A percentile compares a stretch with the other conserved stretches of the same genome.
Evolutionary conservation across 1,284 basidiomycete genomes (phyloP).

Genomic region (Microbotryum scabiosae): DNA sequence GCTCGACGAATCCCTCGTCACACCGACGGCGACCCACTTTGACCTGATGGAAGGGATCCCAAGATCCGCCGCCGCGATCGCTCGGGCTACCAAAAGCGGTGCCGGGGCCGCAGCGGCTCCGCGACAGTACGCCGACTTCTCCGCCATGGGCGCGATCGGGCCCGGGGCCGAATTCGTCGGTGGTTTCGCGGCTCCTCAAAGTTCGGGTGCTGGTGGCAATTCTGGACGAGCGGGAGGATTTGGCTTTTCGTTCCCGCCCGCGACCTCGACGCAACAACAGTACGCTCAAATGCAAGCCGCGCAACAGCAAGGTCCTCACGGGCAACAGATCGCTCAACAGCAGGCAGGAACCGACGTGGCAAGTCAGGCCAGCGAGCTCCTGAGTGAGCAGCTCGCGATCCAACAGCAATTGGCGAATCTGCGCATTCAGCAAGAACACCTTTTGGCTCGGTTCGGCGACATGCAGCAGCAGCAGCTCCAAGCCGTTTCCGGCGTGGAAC

Average conservation of each 20-base stretch:
- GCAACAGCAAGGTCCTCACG: background rate
- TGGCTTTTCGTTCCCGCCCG: background rate
- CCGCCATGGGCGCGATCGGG: background rate
- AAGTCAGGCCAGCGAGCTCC: conserved; percentile 20
- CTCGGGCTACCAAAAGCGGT: no score
- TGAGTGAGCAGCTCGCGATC: conserved; percentile 42
- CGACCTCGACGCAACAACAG: background rate
- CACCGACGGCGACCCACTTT: conserved; percentile 34
- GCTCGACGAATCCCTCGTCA: conserved; percentile 34
- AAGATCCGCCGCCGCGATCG: conserved; percentile 1
- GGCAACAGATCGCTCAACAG: background rate
- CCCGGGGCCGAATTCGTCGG: background rate
- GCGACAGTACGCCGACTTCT: no score
- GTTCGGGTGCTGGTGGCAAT: background rate
- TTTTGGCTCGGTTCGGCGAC: conserved; percentile 40
- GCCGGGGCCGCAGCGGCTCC: no score
- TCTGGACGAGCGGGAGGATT: background rate
- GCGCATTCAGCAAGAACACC: conserved; percentile 42
- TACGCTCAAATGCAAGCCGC: conserved; percentile 18
- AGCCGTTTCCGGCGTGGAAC: background rate
- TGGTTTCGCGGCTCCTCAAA: background rate
- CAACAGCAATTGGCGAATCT: conserved; percentile 44
- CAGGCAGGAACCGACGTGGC: conserved; percentile 1
- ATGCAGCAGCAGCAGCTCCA: conserved; percentile 27
- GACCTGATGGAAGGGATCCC: conserved; percentile 31